Percentiles rank a stretch among this genome's conserved stretches.
Evolutionary conservation across 352 stramenopile genomes (phyloP).

Genomic region (Globisporangium mamillatum): DNA sequence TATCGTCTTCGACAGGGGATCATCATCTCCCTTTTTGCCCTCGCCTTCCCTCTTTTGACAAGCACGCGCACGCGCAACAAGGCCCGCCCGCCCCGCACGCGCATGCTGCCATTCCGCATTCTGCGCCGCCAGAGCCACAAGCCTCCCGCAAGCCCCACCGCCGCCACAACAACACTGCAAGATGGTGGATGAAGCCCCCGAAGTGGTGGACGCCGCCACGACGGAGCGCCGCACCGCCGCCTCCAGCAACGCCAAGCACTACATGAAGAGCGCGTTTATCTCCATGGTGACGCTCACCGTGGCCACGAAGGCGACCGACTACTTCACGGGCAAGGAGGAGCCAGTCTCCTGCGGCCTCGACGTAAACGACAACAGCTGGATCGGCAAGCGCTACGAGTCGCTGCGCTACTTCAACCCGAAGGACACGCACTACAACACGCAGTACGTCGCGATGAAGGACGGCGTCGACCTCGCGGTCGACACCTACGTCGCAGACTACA

Average conservation of each 20-base stretch:
- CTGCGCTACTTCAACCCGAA: constrained; percentile 76
- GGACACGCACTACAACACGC: constrained; percentile 59
- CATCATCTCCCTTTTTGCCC: not conserved
- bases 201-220: constrained; percentile 25
- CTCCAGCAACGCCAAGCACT: constrained; percentile 48
- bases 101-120: constrained; percentile 7
- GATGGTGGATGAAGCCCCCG: constrained; percentile 21
- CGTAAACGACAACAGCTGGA: constrained; percentile 81
- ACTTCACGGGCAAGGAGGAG: constrained; percentile 59
- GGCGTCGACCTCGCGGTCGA: constrained; percentile 72
- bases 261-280: constrained; percentile 75
- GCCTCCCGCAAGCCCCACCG: not conserved
- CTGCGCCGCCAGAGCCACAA: constrained; percentile 3
- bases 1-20: not conserved
- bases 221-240: constrained; percentile 21
- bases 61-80: not conserved
- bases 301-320: constrained; percentile 52
- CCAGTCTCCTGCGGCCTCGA: constrained; percentile 48
- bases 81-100: not conserved
- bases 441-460: constrained; percentile 74
- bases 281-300: constrained; percentile 72
- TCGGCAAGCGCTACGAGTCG: constrained; percentile 62
- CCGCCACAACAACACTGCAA: not conserved
- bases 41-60: constrained; percentile 2
- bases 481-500: constrained; percentile 66